These are phyloP conservation scores for Gypsophila paniculata DNA, from an alignment of 179 eudicot genomes.

Conservation along the genomic window DNA sequence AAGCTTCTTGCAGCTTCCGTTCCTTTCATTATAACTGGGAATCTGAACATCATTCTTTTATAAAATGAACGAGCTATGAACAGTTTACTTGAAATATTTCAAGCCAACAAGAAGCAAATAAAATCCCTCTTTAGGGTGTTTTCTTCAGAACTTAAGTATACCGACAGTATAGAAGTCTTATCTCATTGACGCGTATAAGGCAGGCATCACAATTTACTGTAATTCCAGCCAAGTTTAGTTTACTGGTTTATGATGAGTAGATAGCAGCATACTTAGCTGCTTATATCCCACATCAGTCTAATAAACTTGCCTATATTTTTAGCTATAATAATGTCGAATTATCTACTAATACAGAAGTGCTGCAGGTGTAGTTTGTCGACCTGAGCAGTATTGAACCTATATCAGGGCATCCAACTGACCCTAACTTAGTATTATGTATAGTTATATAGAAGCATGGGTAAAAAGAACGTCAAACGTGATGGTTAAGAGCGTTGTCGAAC, in stretches of 20 bases:
- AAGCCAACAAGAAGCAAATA: background rate
- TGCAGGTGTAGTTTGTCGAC: constrained; percentile 19
- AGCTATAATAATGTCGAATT: constrained; percentile 17
- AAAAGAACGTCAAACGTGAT: constrained; percentile 18
- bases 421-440: constrained; percentile 14
- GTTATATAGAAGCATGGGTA: background rate
- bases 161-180: background rate
- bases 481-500: constrained; percentile 32
- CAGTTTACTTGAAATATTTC: no score
- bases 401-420: constrained; percentile 22
- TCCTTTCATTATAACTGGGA: no score
- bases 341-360: constrained; percentile 30
- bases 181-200: constrained; percentile 7
- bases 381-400: constrained; percentile 23
- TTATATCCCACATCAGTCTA: background rate
- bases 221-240: constrained; percentile 8
- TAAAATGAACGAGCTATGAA: no score
- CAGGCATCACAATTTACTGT: constrained; percentile 18
- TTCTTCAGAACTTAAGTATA: background rate
- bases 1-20: no score
- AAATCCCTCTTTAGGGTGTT: background rate
- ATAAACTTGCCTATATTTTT: constrained; percentile 22
- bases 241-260: constrained; percentile 10
- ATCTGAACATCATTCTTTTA: no score
- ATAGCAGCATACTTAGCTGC: no score